phyloP scores from a whole-genome alignment of 176 grass and related monocot genomes.

The Paspalum vaginatum region DNA sequence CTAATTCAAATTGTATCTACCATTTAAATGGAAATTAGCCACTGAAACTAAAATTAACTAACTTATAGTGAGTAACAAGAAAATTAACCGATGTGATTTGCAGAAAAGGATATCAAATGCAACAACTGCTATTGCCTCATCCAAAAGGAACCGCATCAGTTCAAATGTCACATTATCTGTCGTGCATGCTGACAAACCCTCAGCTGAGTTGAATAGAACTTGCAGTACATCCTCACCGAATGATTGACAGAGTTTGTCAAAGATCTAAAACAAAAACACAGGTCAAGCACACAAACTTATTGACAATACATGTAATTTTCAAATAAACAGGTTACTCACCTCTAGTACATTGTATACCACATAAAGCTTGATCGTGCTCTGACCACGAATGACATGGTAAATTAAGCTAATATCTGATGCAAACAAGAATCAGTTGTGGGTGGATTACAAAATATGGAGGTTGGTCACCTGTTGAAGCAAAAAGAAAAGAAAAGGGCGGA shows the following conservation, averaged over 20 bases:
- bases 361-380: conserved; percentile 96
- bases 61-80: conserved; percentile 30
- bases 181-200: conserved; percentile 80
- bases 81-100: neutral
- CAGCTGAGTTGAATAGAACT: conserved; percentile 96
- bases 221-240: conserved; percentile 98
- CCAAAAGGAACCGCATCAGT: conserved; percentile 82
- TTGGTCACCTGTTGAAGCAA: conserved; percentile 23
- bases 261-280: conserved; percentile 65
- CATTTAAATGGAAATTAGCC: neutral
- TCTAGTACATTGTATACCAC: conserved; percentile 99
- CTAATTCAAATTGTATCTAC: neutral
- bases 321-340: conserved; percentile 61
- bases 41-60: neutral
- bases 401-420: conserved; percentile 99
- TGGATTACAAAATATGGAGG: conserved; percentile 30
- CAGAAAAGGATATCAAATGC: conserved; percentile 98
- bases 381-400: conserved; percentile 99
- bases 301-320: conserved; percentile 29
- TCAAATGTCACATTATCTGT: conserved; percentile 67
- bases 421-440: conserved; percentile 35
- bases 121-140: conserved; percentile 76
- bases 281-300: conserved; percentile 26
- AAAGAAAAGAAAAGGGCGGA: neutral
- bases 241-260: conserved; percentile 99